A percentile compares a stretch with the other conserved stretches of the same genome.
These are phyloP conservation scores for Chlorella sp. DNA, from an alignment of 139 green algal species.

Conservation along the genomic window DNA sequence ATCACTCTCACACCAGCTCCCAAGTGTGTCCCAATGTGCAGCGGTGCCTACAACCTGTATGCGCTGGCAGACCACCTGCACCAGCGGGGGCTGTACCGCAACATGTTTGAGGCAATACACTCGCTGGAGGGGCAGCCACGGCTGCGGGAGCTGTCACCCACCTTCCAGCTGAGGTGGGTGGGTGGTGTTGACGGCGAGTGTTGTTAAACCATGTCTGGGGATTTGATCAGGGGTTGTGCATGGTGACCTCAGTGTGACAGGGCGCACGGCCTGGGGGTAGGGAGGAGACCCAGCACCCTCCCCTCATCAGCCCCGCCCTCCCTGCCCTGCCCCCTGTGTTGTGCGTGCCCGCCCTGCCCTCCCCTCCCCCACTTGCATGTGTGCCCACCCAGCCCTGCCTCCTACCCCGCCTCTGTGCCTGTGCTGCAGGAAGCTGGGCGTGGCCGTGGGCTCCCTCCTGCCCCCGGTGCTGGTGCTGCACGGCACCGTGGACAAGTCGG, in stretches of 20 bases:
- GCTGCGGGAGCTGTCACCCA: slow-evolving; percentile 72
- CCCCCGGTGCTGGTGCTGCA: slow-evolving; percentile 84
- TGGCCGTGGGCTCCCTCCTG: slow-evolving; percentile 34
- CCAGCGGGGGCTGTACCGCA: slow-evolving; percentile 74
- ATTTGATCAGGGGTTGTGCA: no score
- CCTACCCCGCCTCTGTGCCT: background rate
- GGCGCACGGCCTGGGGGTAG: no score
- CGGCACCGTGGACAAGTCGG: slow-evolving; percentile 79
- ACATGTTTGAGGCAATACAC: slow-evolving; percentile 69
- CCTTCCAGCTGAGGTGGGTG: slow-evolving; percentile 49
- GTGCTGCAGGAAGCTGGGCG: slow-evolving; percentile 27
- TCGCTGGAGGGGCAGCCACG: slow-evolving; percentile 51
- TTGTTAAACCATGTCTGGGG: background rate
- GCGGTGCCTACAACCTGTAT: slow-evolving; percentile 83
- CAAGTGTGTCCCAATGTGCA: background rate
- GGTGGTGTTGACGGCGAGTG: background rate
- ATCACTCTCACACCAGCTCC: no score
- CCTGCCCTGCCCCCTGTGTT: no score
- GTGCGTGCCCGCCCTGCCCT: background rate
- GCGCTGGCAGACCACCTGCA: slow-evolving; percentile 85
- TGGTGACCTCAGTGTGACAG: no score
- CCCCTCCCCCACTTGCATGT: no score
- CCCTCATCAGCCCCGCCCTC: no score
- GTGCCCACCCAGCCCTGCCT: no score
- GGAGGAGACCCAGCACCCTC: no score